Base-by-base conservation (phyloP, 2,329 filamentous ascomycete genomes). In the Pestalotiopsis sp. region DNA sequence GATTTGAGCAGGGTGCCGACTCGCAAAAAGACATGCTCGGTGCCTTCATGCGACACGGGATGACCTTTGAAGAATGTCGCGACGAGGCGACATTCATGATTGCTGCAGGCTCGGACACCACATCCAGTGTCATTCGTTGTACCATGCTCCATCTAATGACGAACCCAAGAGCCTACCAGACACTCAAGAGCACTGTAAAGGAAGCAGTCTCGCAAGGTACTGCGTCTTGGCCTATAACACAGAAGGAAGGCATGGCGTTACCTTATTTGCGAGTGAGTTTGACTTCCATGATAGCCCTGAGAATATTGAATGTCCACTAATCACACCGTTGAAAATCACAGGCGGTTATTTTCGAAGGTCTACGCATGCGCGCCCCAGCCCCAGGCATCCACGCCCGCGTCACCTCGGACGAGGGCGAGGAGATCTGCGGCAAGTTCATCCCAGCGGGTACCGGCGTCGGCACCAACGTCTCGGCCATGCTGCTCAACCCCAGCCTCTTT, bases 121-220 rank as follows among this genome's bases (percentile, higher is more conserved):
- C 85, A 0, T 82, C 86, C 0, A 83, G 82, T 1, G 80, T 81
- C 2, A 79, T 89, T 4, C 81, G 84, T 1, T 77, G 80, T 41
- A 85, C 81, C 2, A 65, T 88, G 65, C 80, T 87, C 20, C 81
- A 85, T 73, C 74, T 88, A 65, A 79, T 83, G 20, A 83, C 82
- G 13, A 82, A 80, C 25, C 85, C 85, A 0, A 75, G 77, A 0
- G 80, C 84, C 0, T 82, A 85, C 67, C 69, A 73, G 4, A 82
- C 79, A n/a, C 74, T 89, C 0, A 82, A 83, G 39, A 72, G 73
- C 0, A 86, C 87, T 72, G 82, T 86, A 45, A 78, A 81, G 49
- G 71, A 70, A 5, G 82, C 81, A 0, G 65, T 76, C 11, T 36
- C 65, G 14, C 68, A 68, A 75, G 83, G 69, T 75, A 76, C 12